These are phyloP conservation scores for Podila minutissima DNA, from an alignment of 192 early-diverging fungal genomes.

Conservation along the genomic window DNA sequence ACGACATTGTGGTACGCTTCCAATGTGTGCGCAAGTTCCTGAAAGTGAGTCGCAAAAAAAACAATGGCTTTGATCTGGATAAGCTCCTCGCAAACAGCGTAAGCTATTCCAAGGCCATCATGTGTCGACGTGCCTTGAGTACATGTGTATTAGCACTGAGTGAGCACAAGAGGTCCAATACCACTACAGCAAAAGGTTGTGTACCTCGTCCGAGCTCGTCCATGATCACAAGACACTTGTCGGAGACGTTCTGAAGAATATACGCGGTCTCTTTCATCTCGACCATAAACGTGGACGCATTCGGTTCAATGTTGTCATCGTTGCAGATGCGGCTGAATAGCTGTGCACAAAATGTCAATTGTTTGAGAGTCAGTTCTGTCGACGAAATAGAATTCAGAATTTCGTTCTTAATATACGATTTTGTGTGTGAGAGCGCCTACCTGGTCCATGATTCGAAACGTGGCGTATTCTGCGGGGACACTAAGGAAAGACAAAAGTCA, in stretches of 20 bases:
- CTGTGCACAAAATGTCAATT: constrained; percentile 19
- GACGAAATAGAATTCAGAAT: not conserved
- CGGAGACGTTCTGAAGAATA: constrained; percentile 79
- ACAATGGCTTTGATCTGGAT: constrained; percentile 64
- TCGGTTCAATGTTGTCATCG: constrained; percentile 66
- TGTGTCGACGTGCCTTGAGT: constrained; percentile 66
- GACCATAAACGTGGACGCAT: constrained; percentile 82
- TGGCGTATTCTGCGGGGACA: constrained; percentile 85
- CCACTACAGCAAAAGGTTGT: not conserved
- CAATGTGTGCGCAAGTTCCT: constrained; percentile 66
- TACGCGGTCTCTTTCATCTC: constrained; percentile 91
- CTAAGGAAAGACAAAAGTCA: constrained; percentile 30
- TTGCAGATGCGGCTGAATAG: constrained; percentile 83
- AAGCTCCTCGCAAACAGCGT: constrained; percentile 79
- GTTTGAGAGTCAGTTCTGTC: not conserved
- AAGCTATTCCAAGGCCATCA: constrained; percentile 79
- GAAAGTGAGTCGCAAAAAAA: constrained; percentile 86
- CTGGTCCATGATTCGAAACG: constrained; percentile 73
- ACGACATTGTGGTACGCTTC: constrained; percentile 67
- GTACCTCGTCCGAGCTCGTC: constrained; percentile 88
- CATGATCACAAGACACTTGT: constrained; percentile 80
- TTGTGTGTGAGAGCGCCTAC: constrained; percentile 16
- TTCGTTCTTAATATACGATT: not conserved
- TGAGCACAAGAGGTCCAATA: not conserved
- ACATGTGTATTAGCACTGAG: not conserved